These are phyloP conservation scores for Pseudocercospora fuligena DNA, from an alignment of 2,329 filamentous ascomycete species.

Conservation along the genomic window DNA sequence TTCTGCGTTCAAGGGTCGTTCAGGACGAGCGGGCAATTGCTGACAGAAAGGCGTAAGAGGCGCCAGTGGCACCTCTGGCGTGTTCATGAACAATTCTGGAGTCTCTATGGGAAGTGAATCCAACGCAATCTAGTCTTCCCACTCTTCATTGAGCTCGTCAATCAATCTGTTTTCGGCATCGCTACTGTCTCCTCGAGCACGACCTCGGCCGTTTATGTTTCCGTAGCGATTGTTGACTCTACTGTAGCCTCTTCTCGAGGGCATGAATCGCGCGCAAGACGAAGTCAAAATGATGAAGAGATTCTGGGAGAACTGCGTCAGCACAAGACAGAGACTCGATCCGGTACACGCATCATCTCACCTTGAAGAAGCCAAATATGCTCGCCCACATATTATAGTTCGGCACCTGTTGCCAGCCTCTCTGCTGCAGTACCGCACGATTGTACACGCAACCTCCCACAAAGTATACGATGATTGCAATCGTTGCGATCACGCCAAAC, in stretches of 20 bases:
- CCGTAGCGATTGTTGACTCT: conserved; percentile 61
- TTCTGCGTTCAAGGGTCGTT: not conserved
- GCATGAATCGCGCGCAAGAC: conserved; percentile 70
- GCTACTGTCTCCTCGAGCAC: conserved; percentile 52
- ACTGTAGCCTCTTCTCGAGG: conserved; percentile 69
- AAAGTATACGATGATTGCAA: conserved; percentile 84
- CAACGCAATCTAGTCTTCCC: conserved; percentile 69
- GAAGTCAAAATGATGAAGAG: conserved; percentile 71
- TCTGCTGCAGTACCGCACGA: conserved; percentile 88
- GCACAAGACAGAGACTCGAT: not conserved
- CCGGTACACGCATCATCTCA: conserved; percentile 45
- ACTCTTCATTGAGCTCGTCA: conserved; percentile 94
- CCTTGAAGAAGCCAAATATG: conserved; percentile 81
- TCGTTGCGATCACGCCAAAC: conserved; percentile 82
- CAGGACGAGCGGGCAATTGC: not conserved
- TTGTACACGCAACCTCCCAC: conserved; percentile 95
- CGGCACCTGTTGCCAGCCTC: conserved; percentile 92
- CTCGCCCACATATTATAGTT: conserved; percentile 94
- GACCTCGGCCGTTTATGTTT: conserved; percentile 51
- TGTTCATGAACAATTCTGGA: not conserved
- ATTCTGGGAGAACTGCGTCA: conserved; percentile 44
- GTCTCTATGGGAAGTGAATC: not conserved
- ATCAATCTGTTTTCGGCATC: conserved; percentile 94
- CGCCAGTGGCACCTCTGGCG: not conserved
- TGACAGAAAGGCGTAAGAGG: not conserved